Evolutionary conservation across 176 grass and related monocot genomes (phyloP), one percentile per base, ranked within the genome.

Genomic region (Puya raimondii): DNA sequence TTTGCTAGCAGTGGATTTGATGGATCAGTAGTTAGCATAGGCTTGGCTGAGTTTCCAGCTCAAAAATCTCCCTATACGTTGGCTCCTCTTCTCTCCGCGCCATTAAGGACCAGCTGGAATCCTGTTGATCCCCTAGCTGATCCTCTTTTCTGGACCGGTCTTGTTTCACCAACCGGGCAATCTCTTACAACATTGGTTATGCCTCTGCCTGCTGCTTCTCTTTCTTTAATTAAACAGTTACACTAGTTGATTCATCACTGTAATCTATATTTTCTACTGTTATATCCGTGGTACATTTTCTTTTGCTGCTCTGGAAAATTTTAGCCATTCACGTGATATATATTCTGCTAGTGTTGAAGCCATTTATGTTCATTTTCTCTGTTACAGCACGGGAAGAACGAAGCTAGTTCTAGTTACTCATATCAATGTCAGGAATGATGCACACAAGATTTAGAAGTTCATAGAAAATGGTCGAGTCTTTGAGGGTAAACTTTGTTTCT

Each of bases 91-190:
- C 81, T 91, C 66, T 87, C 89, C 11, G 75, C 89, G 49, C 72
- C 87, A 75, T 68, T 91, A 72, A 90, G 88, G 80, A 88, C 65
- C 76, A 91, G 79, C 20, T 99, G 87, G 91, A 90, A 84, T 75
- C 67, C 94, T 72, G 67, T 80, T 22, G 85, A 99, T 84, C 74
- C 82, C 68, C 80, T 75, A 0, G 65, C 47, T 10, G 90, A 93
- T 29, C 87, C 87, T 72, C 77, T 93, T 50, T 88, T 91, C 64
- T 99, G 94, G 94, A 99, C 76, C 64, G 91, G 74, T 52, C 83
- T 91, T 84, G 88, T 97, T 70, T 76, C 88, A 68, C 90, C 90
- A 75, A 70, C 90, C 10, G 84, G 77, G 78, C 92, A 96, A 86
- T 71, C 88, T 7, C 9, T 86, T 48, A 80, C 82, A 58, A 76